phyloP scores from a whole-genome alignment of 2,329 filamentous ascomycete genomes.

The Paraconiothyrium brasiliense region DNA sequence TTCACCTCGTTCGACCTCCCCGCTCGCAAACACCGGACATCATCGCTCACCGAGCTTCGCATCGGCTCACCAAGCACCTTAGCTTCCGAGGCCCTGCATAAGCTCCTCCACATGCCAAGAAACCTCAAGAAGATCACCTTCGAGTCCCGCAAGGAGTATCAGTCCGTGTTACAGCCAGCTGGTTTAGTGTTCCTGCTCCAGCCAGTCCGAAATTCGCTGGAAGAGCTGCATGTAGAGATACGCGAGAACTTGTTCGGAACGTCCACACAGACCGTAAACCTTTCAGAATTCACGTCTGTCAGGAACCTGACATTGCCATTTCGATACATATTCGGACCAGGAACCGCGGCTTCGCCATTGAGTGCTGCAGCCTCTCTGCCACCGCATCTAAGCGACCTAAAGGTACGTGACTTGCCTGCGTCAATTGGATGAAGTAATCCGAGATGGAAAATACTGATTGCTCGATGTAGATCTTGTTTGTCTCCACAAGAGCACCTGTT shows the following conservation, averaged over 20 bases:
- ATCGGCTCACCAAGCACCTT: constrained; percentile 4
- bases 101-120: constrained; percentile 7
- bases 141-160: background rate
- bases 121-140: constrained; percentile 8
- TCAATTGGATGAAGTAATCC: too few relatives aligned
- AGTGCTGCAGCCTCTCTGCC: constrained; percentile 1
- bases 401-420: background rate
- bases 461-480: background rate
- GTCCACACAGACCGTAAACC: background rate
- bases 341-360: background rate
- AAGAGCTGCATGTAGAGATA: constrained; percentile 11
- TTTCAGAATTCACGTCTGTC: constrained; percentile 11
- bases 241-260: background rate
- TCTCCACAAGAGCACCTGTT: background rate
- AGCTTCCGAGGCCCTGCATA: background rate
- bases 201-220: constrained; percentile 11
- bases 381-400: constrained; percentile 1
- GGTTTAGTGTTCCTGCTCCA: constrained; percentile 9
- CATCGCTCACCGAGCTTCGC: constrained; percentile 13
- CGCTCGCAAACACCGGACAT: background rate
- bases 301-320: constrained; percentile 13
- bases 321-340: constrained; percentile 10
- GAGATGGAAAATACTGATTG: background rate
- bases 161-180: background rate
- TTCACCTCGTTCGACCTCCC: background rate